Evolutionary conservation across 306 rosid genomes (phyloP).

Genomic region (Sicyos edulis): DNA sequence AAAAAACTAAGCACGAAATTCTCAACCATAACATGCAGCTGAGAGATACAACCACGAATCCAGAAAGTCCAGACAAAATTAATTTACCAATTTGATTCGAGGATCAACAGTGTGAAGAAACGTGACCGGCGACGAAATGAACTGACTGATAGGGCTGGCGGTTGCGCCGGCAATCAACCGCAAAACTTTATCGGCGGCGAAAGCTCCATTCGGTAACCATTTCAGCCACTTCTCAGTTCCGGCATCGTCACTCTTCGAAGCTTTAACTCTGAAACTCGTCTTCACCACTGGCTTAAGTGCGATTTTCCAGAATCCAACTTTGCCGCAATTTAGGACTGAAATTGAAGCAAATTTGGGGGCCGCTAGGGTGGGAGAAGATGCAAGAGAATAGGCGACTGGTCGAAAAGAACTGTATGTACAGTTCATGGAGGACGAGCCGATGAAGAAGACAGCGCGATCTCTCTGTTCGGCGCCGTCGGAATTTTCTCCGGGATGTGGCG

Average conservation of each 20-base stretch:
- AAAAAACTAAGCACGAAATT: constrained; percentile 3
- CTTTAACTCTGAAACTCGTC: constrained; percentile 33
- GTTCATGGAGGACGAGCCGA: constrained; percentile 40
- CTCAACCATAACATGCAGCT: not conserved
- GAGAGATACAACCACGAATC: constrained; percentile 6
- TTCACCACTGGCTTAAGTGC: constrained; percentile 27
- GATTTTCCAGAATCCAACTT: constrained; percentile 17
- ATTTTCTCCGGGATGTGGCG: not conserved
- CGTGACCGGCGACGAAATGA: constrained; percentile 68
- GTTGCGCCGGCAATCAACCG: constrained; percentile 78
- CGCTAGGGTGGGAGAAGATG: constrained; percentile 17
- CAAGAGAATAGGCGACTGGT: constrained; percentile 25
- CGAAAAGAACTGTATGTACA: constrained; percentile 38
- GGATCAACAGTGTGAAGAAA: constrained; percentile 89
- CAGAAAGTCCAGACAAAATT: not conserved
- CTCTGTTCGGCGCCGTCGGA: constrained; percentile 12
- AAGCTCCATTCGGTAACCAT: constrained; percentile 55
- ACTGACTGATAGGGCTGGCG: constrained; percentile 86
- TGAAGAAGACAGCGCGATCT: not conserved
- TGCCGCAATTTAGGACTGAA: not conserved
- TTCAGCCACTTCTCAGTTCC: constrained; percentile 47
- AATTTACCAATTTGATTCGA: constrained; percentile 69
- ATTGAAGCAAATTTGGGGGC: constrained; percentile 29
- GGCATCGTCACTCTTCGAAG: constrained; percentile 37
- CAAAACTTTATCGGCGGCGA: constrained; percentile 76